These are phyloP conservation scores for Camelina sativa DNA, from an alignment of 345 rosid genomes.

Conservation along the genomic window DNA sequence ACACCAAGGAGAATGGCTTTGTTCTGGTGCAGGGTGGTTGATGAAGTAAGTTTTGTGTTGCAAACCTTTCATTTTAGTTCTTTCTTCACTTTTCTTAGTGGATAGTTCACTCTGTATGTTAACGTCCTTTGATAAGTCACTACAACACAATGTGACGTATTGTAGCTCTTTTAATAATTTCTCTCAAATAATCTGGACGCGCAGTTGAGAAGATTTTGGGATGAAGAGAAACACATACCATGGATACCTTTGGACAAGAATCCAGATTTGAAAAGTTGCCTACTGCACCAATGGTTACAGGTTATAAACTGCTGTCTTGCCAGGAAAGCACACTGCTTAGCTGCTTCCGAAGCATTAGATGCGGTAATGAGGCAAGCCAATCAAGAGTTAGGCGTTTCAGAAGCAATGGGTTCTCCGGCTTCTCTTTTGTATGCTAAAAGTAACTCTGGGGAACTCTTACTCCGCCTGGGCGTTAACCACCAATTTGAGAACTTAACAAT, in stretches of 20 bases:
- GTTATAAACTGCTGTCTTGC: constrained; percentile 91
- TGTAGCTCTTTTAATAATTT: constrained; percentile 22
- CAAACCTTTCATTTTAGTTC: neutral
- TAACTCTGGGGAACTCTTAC: constrained; percentile 71
- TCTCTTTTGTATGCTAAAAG: constrained; percentile 63
- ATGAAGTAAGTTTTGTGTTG: constrained; percentile 64
- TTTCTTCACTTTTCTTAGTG: constrained; percentile 14
- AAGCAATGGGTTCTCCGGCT: constrained; percentile 34
- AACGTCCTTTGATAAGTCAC: constrained; percentile 15
- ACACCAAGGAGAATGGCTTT: constrained; percentile 75
- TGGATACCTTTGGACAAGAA: constrained; percentile 72
- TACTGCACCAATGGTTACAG: constrained; percentile 82
- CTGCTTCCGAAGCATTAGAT: constrained; percentile 75
- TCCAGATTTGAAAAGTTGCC: constrained; percentile 90
- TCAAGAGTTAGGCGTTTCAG: constrained; percentile 50
- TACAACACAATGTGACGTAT: constrained; percentile 5
- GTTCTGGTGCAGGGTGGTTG: constrained; percentile 83
- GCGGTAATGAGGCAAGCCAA: constrained; percentile 60
- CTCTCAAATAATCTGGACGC: constrained; percentile 36
- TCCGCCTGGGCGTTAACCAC: constrained; percentile 69
- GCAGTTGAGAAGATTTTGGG: constrained; percentile 89
- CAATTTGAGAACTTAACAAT: constrained; percentile 64
- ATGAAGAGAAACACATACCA: constrained; percentile 72
- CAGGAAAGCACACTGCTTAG: constrained; percentile 62
- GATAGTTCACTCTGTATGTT: constrained; percentile 16